Base-by-base conservation (phyloP, 1,284 basidiomycete genomes). In the Tilletia indica region DNA sequence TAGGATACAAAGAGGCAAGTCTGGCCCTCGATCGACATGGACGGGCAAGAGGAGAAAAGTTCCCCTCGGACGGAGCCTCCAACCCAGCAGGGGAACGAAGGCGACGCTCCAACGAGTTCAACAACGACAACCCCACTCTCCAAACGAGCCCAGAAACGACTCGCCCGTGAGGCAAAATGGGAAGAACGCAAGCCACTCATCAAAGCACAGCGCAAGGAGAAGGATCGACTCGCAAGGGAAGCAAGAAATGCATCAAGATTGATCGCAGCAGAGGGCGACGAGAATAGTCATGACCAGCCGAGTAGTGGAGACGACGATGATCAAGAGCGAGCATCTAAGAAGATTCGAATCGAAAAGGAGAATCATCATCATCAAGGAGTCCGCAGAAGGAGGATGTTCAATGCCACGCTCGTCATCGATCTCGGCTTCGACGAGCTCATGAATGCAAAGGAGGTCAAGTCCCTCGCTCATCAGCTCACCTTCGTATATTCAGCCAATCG, bases 361-460 rank as follows among this genome's bases (percentile, higher is more conserved):
- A 31, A 31, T 31, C 25, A 31, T 31, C 25, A 45, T 45, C 42
- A 45, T 45, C 9, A 45, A 45, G 42, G 1, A 45, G 42, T 45
- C 42, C 42, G 14, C 42, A 8, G 25, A 45, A 8, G 42, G 6
- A 45, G 42, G 9, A 14, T 9, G 1, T 45, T 45, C 42, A 45
- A 45, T 49, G 81, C 82, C 21, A 89, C 88, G 47, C 88, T 99
- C 1, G 89, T 97, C 25, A 86, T 99, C 38, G 97, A 99, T 86
- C 87, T 97, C 6, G 93, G 91, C 2, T 99, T 99, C 83, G 97
- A 99, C 84, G 90, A 94, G 66, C 88, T 91, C 85, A 99, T 99
- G 97, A 89, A 86, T 67, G 93, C 94, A 70, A 94, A 94, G 87
- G 95, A 94, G 83, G 78, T 90, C 68, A 54, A 49, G 21, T 56